A percentile compares a stretch with the other conserved stretches of the same genome.
phyloP scores from a whole-genome alignment of 2,329 filamentous ascomycete species.

The Capronia coronata region DNA sequence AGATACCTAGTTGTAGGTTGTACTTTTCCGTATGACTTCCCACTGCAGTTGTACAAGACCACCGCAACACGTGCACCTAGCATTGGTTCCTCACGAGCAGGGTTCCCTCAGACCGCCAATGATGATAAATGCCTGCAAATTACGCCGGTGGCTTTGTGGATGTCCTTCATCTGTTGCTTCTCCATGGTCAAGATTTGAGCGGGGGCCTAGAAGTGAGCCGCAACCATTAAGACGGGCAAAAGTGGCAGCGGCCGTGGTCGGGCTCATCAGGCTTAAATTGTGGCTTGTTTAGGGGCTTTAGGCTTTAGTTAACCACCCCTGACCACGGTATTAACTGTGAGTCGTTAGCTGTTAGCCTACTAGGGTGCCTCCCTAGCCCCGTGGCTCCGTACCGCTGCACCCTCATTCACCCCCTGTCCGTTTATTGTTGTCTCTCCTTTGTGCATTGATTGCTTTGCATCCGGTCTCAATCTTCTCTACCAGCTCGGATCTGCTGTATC shows the following conservation, averaged over 20 bases:
- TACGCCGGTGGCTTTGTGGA: background rate
- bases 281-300: background rate
- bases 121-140: too few species aligned
- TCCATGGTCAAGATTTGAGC: background rate
- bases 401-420: background rate
- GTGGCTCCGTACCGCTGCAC: background rate
- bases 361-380: background rate
- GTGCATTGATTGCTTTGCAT: background rate
- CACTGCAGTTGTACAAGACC: too few species aligned
- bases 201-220: background rate
- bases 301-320: background rate
- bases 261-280: background rate
- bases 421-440: slow-evolving; percentile 1
- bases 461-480: slow-evolving; percentile 1
- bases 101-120: too few species aligned
- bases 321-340: background rate
- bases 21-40: too few species aligned
- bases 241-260: background rate
- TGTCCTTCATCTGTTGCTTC: background rate
- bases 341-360: background rate
- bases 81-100: too few species aligned
- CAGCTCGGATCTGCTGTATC: slow-evolving; percentile 3
- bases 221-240: background rate
- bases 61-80: too few species aligned
- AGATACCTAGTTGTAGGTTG: too few species aligned